Base-by-base conservation (phyloP, 768 basidiomycete species). In the Clathrus columnatus region DNA sequence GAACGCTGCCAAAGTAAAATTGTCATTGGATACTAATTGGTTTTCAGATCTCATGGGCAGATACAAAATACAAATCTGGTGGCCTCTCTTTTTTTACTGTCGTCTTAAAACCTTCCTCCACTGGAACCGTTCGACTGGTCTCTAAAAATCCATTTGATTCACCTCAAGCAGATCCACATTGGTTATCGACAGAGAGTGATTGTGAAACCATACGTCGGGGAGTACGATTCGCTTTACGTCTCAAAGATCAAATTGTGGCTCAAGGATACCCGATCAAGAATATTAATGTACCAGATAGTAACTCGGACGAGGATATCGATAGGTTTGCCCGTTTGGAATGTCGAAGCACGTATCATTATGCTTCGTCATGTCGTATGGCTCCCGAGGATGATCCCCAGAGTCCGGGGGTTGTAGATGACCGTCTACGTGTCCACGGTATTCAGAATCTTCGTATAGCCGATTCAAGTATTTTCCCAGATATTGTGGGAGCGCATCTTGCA, bases 331-430 rank as follows among this genome's bases (percentile, higher is more conserved):
- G 58, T n/a, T 42, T 59, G 36, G 50, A 60, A 18, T 46, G 55
- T 20, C 57, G 63, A 44, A 65, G 69, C 10, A 68, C 68, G 45
- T 70, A 63, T 58, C 70, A 73, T 54, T 74, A 71, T 45, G 55
- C 68, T 5, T 69, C 65, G 27, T 68, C 71, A 32, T 72, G 71
- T 61, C 57, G 72, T 11, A 72, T 73, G 70, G 70, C 63, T 51
- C 47, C 59, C 55, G 61, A 67, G n/a, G 65, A 64, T 28, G 62
- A 56, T 36, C 36, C 10, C 7, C 7, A 16, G 7, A 14, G 14
- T 36, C 61, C 61, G 14, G 79, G 79, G 20, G 77, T 78, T 0
- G 75, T 81, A 24, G 75, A 76, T 59, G 72, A 73, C 50, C 62
- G 70, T 26, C 61, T 77, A 16, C 60, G 67, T 17, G 79, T 80